phyloP scores from a whole-genome alignment of 2,329 filamentous ascomycete genomes.

The Akanthomyces lecanii region DNA sequence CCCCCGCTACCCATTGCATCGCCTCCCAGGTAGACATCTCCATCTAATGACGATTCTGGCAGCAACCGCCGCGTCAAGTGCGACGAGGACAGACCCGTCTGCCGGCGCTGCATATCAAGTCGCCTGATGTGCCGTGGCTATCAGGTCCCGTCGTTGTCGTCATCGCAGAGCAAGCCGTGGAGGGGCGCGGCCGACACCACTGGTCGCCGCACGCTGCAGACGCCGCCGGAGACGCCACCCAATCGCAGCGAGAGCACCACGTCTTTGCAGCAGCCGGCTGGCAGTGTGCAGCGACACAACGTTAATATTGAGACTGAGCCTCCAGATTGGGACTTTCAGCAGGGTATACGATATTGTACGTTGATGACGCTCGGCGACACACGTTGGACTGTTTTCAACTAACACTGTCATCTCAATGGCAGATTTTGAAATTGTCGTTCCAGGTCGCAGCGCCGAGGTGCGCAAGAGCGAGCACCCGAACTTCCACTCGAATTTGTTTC shows the following conservation, averaged over 20 bases:
- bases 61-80: not conserved
- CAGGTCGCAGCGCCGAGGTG: constrained; percentile 2
- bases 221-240: constrained; percentile 3
- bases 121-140: not conserved
- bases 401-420: not conserved
- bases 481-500: not conserved
- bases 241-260: not conserved
- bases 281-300: not conserved
- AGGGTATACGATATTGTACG: constrained; percentile 3
- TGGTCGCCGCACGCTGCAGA: not conserved
- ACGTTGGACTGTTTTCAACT: not conserved
- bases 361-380: not conserved
- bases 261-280: not conserved
- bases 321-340: not conserved
- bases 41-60: not conserved
- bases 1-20: too few relatives aligned
- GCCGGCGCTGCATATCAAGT: not conserved
- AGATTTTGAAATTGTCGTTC: constrained; percentile 6
- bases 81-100: constrained; percentile 7
- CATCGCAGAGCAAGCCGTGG: not conserved
- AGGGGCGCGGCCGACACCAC: not conserved
- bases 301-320: not conserved
- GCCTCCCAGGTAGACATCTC: not conserved
- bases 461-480: not conserved
- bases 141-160: not conserved